Evolutionary conservation across 1,284 basidiomycete genomes (phyloP).

Genomic region (Microbotryum saponariae): DNA sequence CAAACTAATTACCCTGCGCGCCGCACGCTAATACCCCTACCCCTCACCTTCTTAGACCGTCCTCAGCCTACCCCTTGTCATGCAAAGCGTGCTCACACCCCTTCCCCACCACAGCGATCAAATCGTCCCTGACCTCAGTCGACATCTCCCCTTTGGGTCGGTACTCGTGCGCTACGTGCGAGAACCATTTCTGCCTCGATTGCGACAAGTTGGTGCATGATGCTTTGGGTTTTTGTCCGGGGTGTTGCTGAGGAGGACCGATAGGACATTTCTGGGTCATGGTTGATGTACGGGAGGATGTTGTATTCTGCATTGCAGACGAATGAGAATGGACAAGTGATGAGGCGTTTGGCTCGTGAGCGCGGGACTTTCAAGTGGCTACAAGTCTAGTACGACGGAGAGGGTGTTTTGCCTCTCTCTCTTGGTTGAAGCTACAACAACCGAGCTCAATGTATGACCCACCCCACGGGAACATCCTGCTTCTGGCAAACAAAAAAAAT

Average conservation of each 20-base stretch:
- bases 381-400: no score
- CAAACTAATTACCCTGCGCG: conserved; percentile 35
- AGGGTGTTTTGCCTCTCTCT: no score
- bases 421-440: no score
- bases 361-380: no score
- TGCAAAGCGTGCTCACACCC: conserved; percentile 60
- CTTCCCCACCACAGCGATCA: conserved; percentile 46
- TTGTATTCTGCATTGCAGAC: no score
- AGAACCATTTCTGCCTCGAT: conserved; percentile 58
- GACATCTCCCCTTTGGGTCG: conserved; percentile 69
- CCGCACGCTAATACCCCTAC: conserved; percentile 16
- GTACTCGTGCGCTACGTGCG: conserved; percentile 59
- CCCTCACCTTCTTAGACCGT: conserved; percentile 6
- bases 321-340: no score
- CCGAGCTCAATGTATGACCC: no score
- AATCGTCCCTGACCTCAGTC: conserved; percentile 45
- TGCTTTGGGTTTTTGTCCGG: conserved; percentile 37
- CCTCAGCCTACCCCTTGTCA: conserved; percentile 22
- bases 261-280: no score
- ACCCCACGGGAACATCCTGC: no score
- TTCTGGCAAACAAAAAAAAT: no score
- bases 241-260: conserved; percentile 22
- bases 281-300: no score
- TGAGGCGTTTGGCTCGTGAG: no score
- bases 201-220: conserved; percentile 57